These are phyloP conservation scores for Eucalyptus urophylla DNA, from an alignment of 345 rosid genomes.

Conservation along the genomic window DNA sequence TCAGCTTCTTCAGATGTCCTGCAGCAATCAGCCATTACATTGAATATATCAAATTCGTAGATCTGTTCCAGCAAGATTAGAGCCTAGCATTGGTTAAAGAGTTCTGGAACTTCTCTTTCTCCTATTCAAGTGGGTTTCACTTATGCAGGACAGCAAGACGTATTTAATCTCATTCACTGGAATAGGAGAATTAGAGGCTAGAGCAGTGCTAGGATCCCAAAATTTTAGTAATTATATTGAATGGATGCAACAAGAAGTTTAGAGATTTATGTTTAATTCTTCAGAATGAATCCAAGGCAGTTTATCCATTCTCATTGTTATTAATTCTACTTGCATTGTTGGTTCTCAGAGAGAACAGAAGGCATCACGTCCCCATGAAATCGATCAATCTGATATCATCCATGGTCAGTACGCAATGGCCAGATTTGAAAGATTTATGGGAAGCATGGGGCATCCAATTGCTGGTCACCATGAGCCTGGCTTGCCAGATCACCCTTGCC, in stretches of 20 bases:
- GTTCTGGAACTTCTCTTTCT: neutral
- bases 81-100: neutral
- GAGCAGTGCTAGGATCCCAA: neutral
- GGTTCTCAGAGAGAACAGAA: neutral
- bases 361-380: neutral
- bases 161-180: neutral
- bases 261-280: neutral
- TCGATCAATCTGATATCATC: neutral
- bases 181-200: neutral
- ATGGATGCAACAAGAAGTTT: neutral
- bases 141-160: neutral
- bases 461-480: neutral
- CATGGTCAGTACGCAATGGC: neutral
- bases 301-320: neutral
- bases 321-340: neutral
- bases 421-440: neutral
- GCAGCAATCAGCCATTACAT: neutral
- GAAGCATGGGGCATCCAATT: slow-evolving; percentile 4
- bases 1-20: neutral
- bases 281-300: neutral
- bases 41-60: neutral
- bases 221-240: neutral
- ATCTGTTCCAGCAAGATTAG: neutral
- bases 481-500: neutral
- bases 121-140: neutral